Percentiles rank a stretch among this genome's conserved stretches.
Evolutionary conservation across 2,329 filamentous ascomycete genomes (phyloP).

Genomic region (Onygena corvina): DNA sequence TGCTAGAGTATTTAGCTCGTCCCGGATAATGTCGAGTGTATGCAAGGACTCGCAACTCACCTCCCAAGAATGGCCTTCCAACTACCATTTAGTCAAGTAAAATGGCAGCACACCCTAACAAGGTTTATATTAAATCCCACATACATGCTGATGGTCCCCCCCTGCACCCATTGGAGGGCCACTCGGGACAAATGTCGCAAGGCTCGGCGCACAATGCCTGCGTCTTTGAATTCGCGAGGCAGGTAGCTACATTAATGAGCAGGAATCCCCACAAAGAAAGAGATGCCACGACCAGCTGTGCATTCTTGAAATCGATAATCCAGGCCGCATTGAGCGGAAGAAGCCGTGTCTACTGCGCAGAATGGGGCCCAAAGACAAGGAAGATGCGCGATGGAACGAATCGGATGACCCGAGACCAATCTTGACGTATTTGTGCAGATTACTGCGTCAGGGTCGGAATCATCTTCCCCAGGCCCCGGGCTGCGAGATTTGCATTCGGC

Average conservation of each 20-base stretch:
- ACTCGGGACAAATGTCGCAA: constrained; percentile 6
- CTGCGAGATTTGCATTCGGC: constrained; percentile 1
- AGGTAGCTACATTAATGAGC: constrained; percentile 1
- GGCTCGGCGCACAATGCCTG: constrained; percentile 5
- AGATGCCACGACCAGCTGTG: constrained; percentile 1
- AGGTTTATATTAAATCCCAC: constrained; percentile 7
- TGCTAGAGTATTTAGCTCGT: constrained; percentile 5
- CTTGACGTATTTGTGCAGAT: constrained; percentile 6
- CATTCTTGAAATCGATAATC: constrained; percentile 1
- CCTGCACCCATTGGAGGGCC: constrained; percentile 1
- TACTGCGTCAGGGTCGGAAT: constrained; percentile 3
- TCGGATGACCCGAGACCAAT: constrained; percentile 2
- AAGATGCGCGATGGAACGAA: constrained; percentile 6
- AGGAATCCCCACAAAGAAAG: constrained; percentile 5
- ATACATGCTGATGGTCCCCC: too few species aligned
- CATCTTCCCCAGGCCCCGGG: not conserved
- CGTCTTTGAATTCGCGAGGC: not conserved
- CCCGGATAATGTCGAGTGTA: not conserved
- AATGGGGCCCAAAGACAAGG: not conserved
- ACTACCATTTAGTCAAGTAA: constrained; percentile 4
- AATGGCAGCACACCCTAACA: not conserved
- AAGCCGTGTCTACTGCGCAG: not conserved
- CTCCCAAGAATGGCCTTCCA: not conserved
- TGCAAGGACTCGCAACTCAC: constrained; percentile 1
- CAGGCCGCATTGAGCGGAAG: constrained; percentile 3